Evolutionary conservation across 106 monocot genomes (phyloP).

Genomic region (Phalaenopsis aphrodite): DNA sequence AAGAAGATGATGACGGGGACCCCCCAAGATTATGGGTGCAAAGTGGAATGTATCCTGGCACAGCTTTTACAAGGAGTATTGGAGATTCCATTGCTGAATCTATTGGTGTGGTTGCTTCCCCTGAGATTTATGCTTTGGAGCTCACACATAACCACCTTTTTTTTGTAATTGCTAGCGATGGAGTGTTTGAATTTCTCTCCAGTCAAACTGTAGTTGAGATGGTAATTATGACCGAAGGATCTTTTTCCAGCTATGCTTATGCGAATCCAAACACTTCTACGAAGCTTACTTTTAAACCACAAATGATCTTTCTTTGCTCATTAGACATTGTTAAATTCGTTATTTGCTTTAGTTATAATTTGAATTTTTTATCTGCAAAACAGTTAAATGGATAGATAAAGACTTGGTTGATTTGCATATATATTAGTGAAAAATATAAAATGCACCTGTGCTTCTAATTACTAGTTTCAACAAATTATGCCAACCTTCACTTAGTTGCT

Average conservation of each 20-base stretch:
- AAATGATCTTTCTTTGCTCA: no score
- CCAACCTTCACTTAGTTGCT: not conserved
- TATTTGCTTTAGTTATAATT: not conserved
- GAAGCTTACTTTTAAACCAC: no score
- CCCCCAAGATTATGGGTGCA: constrained; percentile 96
- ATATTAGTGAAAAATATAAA: no score
- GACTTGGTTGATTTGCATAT: no score
- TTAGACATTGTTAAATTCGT: no score
- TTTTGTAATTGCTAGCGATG: constrained; percentile 96
- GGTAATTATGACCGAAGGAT: constrained; percentile 31
- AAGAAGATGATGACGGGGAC: constrained; percentile 90
- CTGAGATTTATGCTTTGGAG: constrained; percentile 78
- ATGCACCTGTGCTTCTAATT: not conserved
- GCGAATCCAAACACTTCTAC: not conserved
- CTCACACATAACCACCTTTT: constrained; percentile 68
- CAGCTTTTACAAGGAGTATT: constrained; percentile 91
- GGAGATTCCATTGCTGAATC: constrained; percentile 96
- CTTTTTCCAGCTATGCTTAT: not conserved
- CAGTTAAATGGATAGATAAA: not conserved
- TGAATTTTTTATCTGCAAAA: not conserved
- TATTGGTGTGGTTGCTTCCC: constrained; percentile 79
- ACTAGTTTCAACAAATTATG: not conserved
- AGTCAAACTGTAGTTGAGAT: constrained; percentile 93
- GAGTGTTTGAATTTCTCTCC: constrained; percentile 94
- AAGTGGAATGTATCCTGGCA: constrained; percentile 95